phyloP scores from a whole-genome alignment of 83 land plant species.

The Diphasiastrum complanatum region DNA sequence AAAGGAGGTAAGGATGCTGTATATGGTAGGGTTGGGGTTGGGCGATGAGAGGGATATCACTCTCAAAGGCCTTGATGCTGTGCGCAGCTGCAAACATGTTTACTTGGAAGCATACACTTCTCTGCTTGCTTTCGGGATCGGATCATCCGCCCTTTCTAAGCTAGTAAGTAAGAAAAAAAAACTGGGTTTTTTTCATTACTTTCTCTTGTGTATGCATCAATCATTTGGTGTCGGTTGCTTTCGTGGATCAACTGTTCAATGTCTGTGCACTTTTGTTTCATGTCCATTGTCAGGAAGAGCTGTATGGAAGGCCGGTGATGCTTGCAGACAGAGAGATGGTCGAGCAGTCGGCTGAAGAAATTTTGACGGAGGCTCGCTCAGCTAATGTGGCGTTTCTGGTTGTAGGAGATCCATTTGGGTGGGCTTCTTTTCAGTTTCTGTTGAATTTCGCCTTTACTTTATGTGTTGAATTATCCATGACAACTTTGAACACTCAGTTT shows the following conservation, averaged over 20 bases:
- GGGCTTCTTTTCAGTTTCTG: slow-evolving; percentile 2
- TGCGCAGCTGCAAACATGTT: slow-evolving; percentile 48
- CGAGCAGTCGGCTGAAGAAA: slow-evolving; percentile 70
- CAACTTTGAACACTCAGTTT: slow-evolving; percentile 5
- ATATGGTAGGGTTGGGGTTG: slow-evolving; percentile 80
- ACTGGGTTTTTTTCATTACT: no score
- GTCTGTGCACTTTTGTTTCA: slow-evolving; percentile 14
- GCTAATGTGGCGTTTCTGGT: slow-evolving; percentile 86
- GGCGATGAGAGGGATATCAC: slow-evolving; percentile 95
- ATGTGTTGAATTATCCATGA: not conserved
- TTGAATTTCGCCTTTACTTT: not conserved
- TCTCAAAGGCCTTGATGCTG: slow-evolving; percentile 70
- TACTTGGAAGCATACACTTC: slow-evolving; percentile 96
- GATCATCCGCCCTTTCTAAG: slow-evolving; percentile 46
- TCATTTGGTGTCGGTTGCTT: not conserved
- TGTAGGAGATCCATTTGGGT: slow-evolving; percentile 99
- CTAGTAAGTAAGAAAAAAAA: no score
- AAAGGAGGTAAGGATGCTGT: slow-evolving; percentile 45
- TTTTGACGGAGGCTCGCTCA: slow-evolving; percentile 56
- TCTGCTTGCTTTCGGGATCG: slow-evolving; percentile 76
- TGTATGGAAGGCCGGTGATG: slow-evolving; percentile 70
- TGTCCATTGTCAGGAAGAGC: slow-evolving; percentile 58
- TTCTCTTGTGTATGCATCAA: no score
- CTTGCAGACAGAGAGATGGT: slow-evolving; percentile 92
- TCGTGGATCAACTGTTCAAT: not conserved